Base-by-base conservation (phyloP, 208 protist species). In the Lotmaria passim region DNA sequence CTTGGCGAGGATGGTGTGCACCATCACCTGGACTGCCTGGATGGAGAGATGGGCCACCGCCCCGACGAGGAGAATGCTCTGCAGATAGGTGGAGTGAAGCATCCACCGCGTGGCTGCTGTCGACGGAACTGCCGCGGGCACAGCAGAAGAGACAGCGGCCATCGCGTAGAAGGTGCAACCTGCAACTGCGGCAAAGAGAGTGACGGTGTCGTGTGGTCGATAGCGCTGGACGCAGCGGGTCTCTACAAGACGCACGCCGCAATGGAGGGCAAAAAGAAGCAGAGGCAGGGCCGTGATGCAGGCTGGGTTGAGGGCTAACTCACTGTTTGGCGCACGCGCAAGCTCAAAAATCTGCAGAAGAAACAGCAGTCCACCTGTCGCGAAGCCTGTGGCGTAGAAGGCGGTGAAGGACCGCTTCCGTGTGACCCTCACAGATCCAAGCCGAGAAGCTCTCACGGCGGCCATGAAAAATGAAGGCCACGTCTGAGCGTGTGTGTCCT, bases 81-180 rank as follows among this genome's bases (percentile, higher is more conserved):
- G 61, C 24, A 66, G n/a, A n/a, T 26, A 24, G 2, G 50, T 15
- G 6, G 55, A 43, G 24, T 48, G 53, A 1, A 36, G 19, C 28
- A 74, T 31, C 66, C 26, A 55, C 11, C 38, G 48, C 34, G 47
- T 17, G 21, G 47, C 7, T 19, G 12, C 14, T 17, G 56, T 21
- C 15, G 51, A 14, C 39, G 21, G 12, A 4, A 30, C 31, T 44
- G 57, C 55, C 0, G 52, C 47, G 7, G 60, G 67, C 28, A 56
- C 31, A 44, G 63, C 63, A 60, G 63, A 83, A 2, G 86, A 90
- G 31, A 89, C 46, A 19, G 85, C 66, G 10, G 91, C 89, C 31
- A 83, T 60, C 3, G 87, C 69, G 66, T 96, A 96, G 60, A 96
- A 96, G 3, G 76, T 79, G 59, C 77, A 78, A 2, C 91, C 91